These are phyloP conservation scores for Ganoderma boninense DNA, from an alignment of 1,284 basidiomycete species.

Conservation along the genomic window DNA sequence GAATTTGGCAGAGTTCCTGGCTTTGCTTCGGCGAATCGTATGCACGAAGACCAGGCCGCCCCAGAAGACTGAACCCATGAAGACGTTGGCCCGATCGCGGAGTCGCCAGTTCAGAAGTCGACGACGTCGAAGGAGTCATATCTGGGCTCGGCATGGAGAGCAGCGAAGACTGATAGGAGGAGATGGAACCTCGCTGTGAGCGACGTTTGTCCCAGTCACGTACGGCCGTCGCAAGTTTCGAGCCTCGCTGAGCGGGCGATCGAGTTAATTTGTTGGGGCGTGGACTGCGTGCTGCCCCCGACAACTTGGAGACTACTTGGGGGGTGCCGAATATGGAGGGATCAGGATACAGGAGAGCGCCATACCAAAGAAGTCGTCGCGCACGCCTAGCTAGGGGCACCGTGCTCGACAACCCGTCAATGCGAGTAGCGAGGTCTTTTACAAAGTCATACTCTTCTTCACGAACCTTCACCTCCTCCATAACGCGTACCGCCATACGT, in stretches of 20 bases:
- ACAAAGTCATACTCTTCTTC: constrained; percentile 85
- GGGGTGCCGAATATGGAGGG: neutral
- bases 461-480: constrained; percentile 84
- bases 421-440: constrained; percentile 64
- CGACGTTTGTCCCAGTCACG: constrained; percentile 51
- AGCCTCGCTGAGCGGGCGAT: constrained; percentile 30
- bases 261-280: neutral
- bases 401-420: constrained; percentile 65
- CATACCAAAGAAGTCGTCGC: constrained; percentile 76
- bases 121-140: constrained; percentile 33
- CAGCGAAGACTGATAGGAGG: constrained; percentile 52
- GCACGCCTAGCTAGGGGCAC: constrained; percentile 71
- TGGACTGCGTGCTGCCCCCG: neutral
- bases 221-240: constrained; percentile 50
- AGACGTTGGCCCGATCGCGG: constrained; percentile 28
- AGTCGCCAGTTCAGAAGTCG: constrained; percentile 27
- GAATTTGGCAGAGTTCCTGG: neutral
- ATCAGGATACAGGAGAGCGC: constrained; percentile 41
- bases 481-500: constrained; percentile 73
- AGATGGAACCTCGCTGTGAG: constrained; percentile 55
- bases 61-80: constrained; percentile 4
- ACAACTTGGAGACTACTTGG: neutral
- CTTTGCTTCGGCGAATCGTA: constrained; percentile 3
- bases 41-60: constrained; percentile 5
- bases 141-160: constrained; percentile 41